Percentiles rank a stretch among this genome's conserved stretches.
Conservation (phyloP, 768 basidiomycete species). For the Suillus placidus region DNA sequence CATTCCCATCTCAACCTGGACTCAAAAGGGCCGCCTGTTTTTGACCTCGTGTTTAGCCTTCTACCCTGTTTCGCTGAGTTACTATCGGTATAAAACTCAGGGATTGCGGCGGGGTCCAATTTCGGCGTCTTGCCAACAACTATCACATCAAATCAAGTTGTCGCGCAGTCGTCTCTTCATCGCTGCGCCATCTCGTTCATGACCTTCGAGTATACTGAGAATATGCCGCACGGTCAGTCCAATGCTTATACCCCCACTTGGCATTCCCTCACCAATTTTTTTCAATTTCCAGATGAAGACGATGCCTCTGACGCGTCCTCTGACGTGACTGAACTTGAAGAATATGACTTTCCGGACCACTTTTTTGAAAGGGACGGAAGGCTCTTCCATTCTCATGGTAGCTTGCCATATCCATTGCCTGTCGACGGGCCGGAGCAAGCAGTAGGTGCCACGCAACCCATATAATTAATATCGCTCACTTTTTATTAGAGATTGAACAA, state of each 20-base stretch:
- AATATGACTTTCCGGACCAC: conserved; percentile 59
- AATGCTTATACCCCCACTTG: not conserved
- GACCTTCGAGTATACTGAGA: conserved; percentile 32
- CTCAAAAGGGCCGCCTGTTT: conserved; percentile 36
- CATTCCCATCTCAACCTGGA: conserved; percentile 28
- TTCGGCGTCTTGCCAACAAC: conserved; percentile 40
- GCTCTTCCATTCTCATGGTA: conserved; percentile 68
- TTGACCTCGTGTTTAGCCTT: conserved; percentile 39
- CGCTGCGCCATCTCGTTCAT: conserved; percentile 19
- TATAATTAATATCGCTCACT: conserved; percentile 8
- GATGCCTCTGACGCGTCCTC: conserved; percentile 45
- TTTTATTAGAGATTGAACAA: conserved; percentile 51
- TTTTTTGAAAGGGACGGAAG: conserved; percentile 61
- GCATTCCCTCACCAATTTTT: not conserved
- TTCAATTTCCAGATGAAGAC: conserved; percentile 32
- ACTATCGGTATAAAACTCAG: conserved; percentile 44
- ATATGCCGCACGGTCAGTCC: conserved; percentile 21
- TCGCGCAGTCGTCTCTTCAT: conserved; percentile 15
- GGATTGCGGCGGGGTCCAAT: conserved; percentile 40
- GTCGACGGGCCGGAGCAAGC: conserved; percentile 70
- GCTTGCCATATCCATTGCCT: conserved; percentile 71
- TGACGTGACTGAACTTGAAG: conserved; percentile 46
- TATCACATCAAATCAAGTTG: conserved; percentile 31
- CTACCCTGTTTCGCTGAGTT: conserved; percentile 43
- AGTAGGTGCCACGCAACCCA: conserved; percentile 42